Evolutionary conservation across 2,329 filamentous ascomycete species (phyloP), one percentile per base, ranked within the genome.

Genomic region (Domatiomyces globalis): DNA sequence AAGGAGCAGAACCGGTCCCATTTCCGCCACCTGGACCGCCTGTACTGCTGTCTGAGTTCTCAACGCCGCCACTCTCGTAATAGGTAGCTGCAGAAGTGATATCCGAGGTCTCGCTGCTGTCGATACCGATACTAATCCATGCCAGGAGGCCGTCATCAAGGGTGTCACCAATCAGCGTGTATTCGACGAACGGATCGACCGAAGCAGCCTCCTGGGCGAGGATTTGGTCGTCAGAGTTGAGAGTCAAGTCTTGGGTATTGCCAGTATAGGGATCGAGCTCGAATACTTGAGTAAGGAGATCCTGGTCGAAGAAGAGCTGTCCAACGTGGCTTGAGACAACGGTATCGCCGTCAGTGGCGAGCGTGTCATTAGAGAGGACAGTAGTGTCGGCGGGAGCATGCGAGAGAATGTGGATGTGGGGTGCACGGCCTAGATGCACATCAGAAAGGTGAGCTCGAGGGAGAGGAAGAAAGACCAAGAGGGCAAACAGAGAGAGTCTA

Each of bases 271-370:
- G 74, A 0, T 61, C 53, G 1, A 65, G 67, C 8, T 63, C 63
- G 54, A 79, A 73, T 50, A 83, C 76, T 42, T 67, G 56, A 22
- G 60, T 59, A 57, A 78, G 73, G 8, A 84, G 72, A 55, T 71
- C 68, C 62, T 82, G 75, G 63, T 84, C 78, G 51, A 80, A 80
- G 71, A 80, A 84, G 48, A 80, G 61, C 63, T 85, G 80, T 17
- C 80, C 80, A 42, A 83, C 71, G 65, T 84, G 79, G 6, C 75
- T 73, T 52, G 77, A 71, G 48, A 66, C 69, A 55, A 77, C 71
- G 52, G 76, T 76, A 49, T 74, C 75, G 60, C 74, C 79, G 45
- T 68, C 57, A 19, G 46, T 46, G 4, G 46, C 27, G n/a, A 70
- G 61, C 2, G 45, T 55, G 42, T n/a, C 45, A 9, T 62, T 63